Evolutionary conservation across 441 rosid species (phyloP).

Genomic region (Croton setiger): DNA sequence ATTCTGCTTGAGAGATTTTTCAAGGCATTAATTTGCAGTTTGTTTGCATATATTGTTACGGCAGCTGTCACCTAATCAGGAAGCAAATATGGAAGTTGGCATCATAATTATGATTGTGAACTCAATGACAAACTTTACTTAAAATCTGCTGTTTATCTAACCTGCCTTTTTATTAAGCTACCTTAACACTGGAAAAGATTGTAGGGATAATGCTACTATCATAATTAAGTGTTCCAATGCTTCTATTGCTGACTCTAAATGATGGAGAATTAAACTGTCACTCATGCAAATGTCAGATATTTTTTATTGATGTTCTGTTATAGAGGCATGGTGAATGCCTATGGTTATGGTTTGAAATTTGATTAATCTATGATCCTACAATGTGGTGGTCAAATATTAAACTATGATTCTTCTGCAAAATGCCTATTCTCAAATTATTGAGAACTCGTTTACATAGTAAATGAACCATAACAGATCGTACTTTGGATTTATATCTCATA

Average conservation of each 20-base stretch:
- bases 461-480: background rate
- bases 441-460: background rate
- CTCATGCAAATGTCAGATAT: background rate
- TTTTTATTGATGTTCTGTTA: background rate
- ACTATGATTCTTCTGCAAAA: background rate
- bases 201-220: too few relatives aligned
- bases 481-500: background rate
- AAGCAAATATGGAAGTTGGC: background rate
- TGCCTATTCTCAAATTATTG: background rate
- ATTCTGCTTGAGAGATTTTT: constrained; percentile 9
- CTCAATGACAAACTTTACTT: background rate
- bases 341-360: background rate
- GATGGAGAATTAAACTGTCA: background rate
- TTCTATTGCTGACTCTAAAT: background rate
- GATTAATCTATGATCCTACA: background rate
- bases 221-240: background rate
- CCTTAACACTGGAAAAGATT: too few relatives aligned
- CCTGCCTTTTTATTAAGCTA: too few relatives aligned
- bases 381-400: background rate
- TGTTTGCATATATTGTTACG: background rate
- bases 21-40: background rate
- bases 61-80: background rate
- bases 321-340: background rate
- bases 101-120: background rate
- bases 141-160: too few relatives aligned